Base-by-base conservation (phyloP, 208 protist species). In the Crithidia sp. region DNA sequence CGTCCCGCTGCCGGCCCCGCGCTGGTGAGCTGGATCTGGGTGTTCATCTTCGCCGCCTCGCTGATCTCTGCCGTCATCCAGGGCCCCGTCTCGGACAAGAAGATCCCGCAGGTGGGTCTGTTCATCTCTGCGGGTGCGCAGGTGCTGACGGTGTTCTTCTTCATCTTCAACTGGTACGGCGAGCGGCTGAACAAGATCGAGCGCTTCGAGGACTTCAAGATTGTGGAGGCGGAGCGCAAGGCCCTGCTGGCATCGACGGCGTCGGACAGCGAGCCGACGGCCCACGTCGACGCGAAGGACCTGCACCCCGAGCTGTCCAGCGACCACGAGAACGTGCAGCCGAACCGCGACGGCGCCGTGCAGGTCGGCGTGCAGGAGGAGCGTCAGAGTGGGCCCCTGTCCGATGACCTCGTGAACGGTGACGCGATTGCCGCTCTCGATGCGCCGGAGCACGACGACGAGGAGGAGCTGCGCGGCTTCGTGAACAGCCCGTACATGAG, bases 21-120 rank as follows among this genome's bases (percentile, higher is more conserved):
- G 53, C 74, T 92, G 14, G 85, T 94, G 54, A 89, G 81, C 45
- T 92, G 82, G 77, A 76, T 94, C 41, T 94, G 86, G 88, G 80
- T 71, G 72, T 83, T 71, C 55, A 80, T 82, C 40, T 77, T 91
- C 59, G 0, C 85, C 16, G 85, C 83, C 52, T 50, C 69, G 17
- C 19, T 87, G 67, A 67, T 86, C 55, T 81, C 81, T 8, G 74
- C 82, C 57, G 50, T 49, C 36, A 71, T 93, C 36, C 47, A 79
- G n/a, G 88, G 88, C 16, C 85, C 88, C 0, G 68, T 91, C 19
- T 66, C 85, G 40, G 88, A 93, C 57, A 44, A 40, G 7, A 58
- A 63, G 5, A 57, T 79, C 17, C 70, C 77, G 63, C 74, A 82
- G n/a, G 66, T 89, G 17, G 81, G 71, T 63, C 67, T 87, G 7